A percentile compares a stretch with the other conserved stretches of the same genome.
phyloP scores from a whole-genome alignment of 2,329 filamentous ascomycete species.

The Fusarium cyanostomum region DNA sequence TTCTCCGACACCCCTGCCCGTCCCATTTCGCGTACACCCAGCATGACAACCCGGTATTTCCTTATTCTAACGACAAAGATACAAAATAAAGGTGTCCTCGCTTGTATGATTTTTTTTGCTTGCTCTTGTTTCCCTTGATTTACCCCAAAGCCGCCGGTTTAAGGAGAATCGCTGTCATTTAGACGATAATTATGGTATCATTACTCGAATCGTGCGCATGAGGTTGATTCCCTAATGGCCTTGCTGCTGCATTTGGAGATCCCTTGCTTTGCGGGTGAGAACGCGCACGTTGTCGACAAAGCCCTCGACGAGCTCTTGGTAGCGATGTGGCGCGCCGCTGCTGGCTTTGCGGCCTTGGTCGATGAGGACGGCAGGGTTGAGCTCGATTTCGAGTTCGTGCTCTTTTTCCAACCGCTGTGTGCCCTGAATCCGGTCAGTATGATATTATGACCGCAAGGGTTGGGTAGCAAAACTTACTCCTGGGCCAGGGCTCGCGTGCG shows the following conservation, averaged over 20 bases:
- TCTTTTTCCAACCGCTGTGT: conserved; percentile 65
- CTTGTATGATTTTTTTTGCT: no score
- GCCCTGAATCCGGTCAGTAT: conserved; percentile 44
- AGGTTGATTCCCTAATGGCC: background rate
- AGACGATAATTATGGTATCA: conserved; percentile 5
- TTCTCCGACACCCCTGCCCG: conserved; percentile 3
- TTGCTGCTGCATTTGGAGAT: conserved; percentile 35
- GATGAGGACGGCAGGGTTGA: conserved; percentile 70
- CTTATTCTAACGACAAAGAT: conserved; percentile 2
- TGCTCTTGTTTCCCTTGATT: no score
- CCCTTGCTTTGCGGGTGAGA: conserved; percentile 58
- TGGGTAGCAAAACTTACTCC: conserved; percentile 48
- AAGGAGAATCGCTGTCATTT: background rate
- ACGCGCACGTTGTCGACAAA: conserved; percentile 78
- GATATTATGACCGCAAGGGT: background rate
- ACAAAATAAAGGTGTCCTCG: background rate
- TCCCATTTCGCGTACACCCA: conserved; percentile 16
- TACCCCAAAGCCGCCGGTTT: background rate
- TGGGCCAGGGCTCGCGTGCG: conserved; percentile 53
- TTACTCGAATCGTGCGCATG: background rate
- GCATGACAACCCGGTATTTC: background rate
- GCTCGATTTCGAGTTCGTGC: conserved; percentile 84
- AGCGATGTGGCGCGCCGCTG: conserved; percentile 64
- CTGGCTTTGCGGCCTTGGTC: conserved; percentile 70
- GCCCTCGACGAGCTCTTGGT: conserved; percentile 74